Percentiles rank a stretch among this genome's conserved stretches.
Conservation (phyloP, 768 basidiomycete genomes). For the Trametes cubensis region DNA sequence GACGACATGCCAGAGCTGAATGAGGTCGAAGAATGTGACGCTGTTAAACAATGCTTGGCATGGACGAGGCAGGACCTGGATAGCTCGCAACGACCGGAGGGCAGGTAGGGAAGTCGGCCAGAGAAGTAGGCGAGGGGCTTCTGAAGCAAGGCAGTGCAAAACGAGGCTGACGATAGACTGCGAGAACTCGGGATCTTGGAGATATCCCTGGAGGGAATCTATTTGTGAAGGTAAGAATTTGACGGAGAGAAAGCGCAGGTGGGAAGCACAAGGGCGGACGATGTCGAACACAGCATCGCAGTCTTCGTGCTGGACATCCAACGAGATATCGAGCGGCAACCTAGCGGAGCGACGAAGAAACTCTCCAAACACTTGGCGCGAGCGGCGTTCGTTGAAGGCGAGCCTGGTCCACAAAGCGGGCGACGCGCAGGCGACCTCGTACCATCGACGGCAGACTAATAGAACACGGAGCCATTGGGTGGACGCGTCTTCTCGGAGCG, state of each 20-base stretch:
- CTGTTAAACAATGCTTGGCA: not conserved
- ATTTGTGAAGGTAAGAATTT: not conserved
- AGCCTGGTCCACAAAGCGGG: not conserved
- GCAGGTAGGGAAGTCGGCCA: not conserved
- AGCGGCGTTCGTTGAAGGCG: not conserved
- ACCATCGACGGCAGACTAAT: conserved; percentile 5
- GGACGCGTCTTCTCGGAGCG: not conserved
- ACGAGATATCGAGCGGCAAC: not conserved
- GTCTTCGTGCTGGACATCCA: not conserved
- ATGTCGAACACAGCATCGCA: not conserved
- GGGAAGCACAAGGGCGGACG: not conserved
- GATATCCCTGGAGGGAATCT: not conserved
- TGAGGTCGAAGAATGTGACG: not conserved
- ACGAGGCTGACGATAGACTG: not conserved
- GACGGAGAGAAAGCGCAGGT: not conserved
- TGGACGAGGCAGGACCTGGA: conserved; percentile 3
- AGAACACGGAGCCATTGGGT: conserved; percentile 6
- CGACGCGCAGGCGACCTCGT: not conserved
- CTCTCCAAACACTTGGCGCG: not conserved
- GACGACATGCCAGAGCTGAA: conserved; percentile 2
- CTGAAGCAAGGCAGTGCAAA: conserved; percentile 1
- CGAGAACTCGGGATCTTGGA: not conserved
- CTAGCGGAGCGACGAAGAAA: not conserved
- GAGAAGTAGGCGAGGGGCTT: not conserved
- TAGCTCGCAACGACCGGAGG: not conserved